phyloP scores from a whole-genome alignment of 2,329 filamentous ascomycete genomes.

The Trichoderma brevicompactum region DNA sequence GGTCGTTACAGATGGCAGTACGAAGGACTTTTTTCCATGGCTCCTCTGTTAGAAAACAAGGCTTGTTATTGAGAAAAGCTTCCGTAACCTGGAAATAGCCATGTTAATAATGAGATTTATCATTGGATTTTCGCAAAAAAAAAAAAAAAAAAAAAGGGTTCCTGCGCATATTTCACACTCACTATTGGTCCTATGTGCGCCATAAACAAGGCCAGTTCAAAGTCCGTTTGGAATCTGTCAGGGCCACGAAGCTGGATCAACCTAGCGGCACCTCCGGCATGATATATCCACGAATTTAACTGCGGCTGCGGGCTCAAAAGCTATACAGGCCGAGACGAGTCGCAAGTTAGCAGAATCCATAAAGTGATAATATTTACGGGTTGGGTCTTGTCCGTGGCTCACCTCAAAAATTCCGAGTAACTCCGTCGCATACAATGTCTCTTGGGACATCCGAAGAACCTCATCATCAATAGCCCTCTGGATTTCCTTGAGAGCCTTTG shows the following conservation, averaged over 20 bases:
- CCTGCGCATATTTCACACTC: neutral
- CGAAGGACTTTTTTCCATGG: neutral
- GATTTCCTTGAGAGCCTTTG: slow-evolving; percentile 1
- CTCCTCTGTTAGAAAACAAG: slow-evolving; percentile 4
- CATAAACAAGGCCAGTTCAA: slow-evolving; percentile 17
- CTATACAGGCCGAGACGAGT: neutral
- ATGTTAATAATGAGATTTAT: neutral
- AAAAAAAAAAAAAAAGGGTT: too few relatives aligned
- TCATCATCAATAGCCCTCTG: slow-evolving; percentile 12
- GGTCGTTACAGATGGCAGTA: slow-evolving; percentile 4
- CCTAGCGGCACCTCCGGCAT: slow-evolving; percentile 3
- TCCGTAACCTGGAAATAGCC: neutral
- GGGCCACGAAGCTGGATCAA: slow-evolving; percentile 18
- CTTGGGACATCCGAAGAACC: neutral
- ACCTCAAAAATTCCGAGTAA: slow-evolving; percentile 13
- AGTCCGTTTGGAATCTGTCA: slow-evolving; percentile 3
- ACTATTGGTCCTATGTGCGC: slow-evolving; percentile 17
- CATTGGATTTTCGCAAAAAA: neutral
- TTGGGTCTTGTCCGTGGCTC: neutral
- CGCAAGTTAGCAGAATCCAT: neutral
- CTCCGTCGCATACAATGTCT: slow-evolving; percentile 10
- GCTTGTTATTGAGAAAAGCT: slow-evolving; percentile 2
- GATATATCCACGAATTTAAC: slow-evolving; percentile 1
- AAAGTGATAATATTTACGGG: neutral
- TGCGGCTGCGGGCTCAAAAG: slow-evolving; percentile 9